These are phyloP conservation scores for Rugosomyces carneus DNA, from an alignment of 1,284 basidiomycete genomes.

Conservation along the genomic window DNA sequence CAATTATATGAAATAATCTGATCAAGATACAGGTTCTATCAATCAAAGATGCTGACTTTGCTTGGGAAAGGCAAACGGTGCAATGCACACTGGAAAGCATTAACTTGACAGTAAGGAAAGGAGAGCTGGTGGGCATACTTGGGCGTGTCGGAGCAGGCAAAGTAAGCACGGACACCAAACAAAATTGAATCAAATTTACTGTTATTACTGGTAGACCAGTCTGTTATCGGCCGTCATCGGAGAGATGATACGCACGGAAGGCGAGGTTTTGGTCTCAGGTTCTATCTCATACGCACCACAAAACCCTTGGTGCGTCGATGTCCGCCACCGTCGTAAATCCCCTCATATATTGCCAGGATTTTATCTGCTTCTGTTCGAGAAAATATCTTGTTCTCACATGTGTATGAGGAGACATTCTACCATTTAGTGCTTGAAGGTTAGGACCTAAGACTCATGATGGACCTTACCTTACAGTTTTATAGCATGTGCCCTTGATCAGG, in stretches of 20 bases:
- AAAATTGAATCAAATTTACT: background rate
- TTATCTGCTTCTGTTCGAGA: slow-evolving; percentile 80
- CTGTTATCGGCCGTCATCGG: slow-evolving; percentile 77
- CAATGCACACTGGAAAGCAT: slow-evolving; percentile 75
- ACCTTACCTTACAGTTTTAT: background rate
- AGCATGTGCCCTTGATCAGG: slow-evolving; percentile 84
- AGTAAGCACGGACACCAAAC: slow-evolving; percentile 29
- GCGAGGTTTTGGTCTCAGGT: slow-evolving; percentile 67
- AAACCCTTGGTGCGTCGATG: slow-evolving; percentile 67
- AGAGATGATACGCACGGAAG: slow-evolving; percentile 80
- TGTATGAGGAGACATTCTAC: slow-evolving; percentile 78
- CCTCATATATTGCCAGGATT: slow-evolving; percentile 45
- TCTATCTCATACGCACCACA: slow-evolving; percentile 87
- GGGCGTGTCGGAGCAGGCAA: slow-evolving; percentile 94
- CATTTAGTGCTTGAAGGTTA: slow-evolving; percentile 69
- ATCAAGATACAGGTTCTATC: slow-evolving; percentile 45
- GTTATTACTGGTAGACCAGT: slow-evolving; percentile 45
- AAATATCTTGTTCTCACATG: slow-evolving; percentile 88
- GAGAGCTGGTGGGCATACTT: slow-evolving; percentile 83
- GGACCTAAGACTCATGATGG: background rate
- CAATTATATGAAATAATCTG: background rate
- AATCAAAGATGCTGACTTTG: slow-evolving; percentile 72
- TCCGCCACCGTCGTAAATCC: slow-evolving; percentile 1
- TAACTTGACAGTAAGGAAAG: slow-evolving; percentile 70
- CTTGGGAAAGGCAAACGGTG: slow-evolving; percentile 57